phyloP scores from a whole-genome alignment of 208 protist species.

The Trypanosoma scelopori region DNA sequence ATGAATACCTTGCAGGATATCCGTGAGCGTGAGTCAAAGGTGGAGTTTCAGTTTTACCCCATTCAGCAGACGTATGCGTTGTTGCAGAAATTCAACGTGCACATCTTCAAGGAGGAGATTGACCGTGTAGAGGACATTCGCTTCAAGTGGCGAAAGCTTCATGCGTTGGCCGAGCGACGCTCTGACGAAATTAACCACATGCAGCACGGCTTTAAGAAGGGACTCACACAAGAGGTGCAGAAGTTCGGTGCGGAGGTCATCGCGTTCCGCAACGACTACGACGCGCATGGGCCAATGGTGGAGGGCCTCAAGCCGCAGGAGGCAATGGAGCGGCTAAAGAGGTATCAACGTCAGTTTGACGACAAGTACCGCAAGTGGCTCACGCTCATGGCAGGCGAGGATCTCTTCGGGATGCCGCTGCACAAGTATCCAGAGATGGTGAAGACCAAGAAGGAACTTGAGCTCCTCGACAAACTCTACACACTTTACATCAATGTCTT shows the following conservation, averaged over 20 bases:
- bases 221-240: slow-evolving; percentile 92
- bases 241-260: slow-evolving; percentile 92
- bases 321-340: slow-evolving; percentile 95
- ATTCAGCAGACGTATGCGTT: slow-evolving; percentile 94
- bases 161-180: slow-evolving; percentile 68
- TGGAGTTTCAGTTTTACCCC: slow-evolving; percentile 94
- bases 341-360: slow-evolving; percentile 94
- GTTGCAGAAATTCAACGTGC: slow-evolving; percentile 87
- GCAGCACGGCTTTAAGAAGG: slow-evolving; percentile 93
- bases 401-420: slow-evolving; percentile 94
- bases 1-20: slow-evolving; percentile 94
- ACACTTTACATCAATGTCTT: slow-evolving; percentile 95
- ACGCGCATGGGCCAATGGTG: slow-evolving; percentile 95
- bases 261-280: slow-evolving; percentile 95
- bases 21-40: slow-evolving; percentile 87
- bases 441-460: slow-evolving; percentile 93
- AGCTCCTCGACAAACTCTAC: slow-evolving; percentile 95
- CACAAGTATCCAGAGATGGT: slow-evolving; percentile 95
- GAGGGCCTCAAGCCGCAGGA: slow-evolving; percentile 91
- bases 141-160: slow-evolving; percentile 92
- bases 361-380: slow-evolving; percentile 95
- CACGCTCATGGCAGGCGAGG: slow-evolving; percentile 94
- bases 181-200: slow-evolving; percentile 91
- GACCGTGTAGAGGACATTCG: slow-evolving; percentile 94
- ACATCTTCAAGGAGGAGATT: slow-evolving; percentile 96